Evolutionary conservation across 2,329 filamentous ascomycete species (phyloP), one percentile per base, ranked within the genome.

Genomic region (Epichloe glyceriae): DNA sequence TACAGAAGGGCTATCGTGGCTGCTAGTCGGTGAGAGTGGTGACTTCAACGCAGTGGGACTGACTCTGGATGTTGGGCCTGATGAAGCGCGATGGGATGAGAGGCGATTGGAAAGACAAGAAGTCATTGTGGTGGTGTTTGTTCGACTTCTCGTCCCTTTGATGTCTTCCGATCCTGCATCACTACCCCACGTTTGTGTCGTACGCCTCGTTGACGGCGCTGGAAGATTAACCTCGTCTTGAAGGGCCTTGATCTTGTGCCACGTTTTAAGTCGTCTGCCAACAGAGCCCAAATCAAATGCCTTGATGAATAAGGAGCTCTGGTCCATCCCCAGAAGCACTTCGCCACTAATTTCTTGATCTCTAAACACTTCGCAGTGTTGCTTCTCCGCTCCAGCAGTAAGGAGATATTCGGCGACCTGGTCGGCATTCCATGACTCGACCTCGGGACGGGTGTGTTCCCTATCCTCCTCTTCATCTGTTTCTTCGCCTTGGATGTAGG

Each of bases 291-390:
- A 75, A 58, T 96, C 88, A 60, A 96, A 95, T 45, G 93, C 90
- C 63, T 95, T 95, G 72, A 97, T 84, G 64, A 96, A 95, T 15
- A 97, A 75, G 39, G 93, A 94, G 52, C 88, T 87, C 69, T 96
- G 91, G 60, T 96, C 89, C 88, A 97, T 95, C 49, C 87, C 88
- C 49, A 98, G 70, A 39, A 98, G 71, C 4, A 97, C 91, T 60
- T 97, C 90, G 46, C 93, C 93, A 2, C 86, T 84, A 52, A 98
- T 97, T 65, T 98, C 93, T 67, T 98, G 91, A 61, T 97, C 90
- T 58, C 85, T 77, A 61, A 98, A 98, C 3, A 97, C 87, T 57
- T 95, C 85, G 63, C 93, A 98, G 59, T 97, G 91, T 58, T 83
- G 83, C 60, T 84, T 82, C 64, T 97, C 91, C 7, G 97, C 85